Conservation (phyloP, 2,329 filamentous ascomycete species). For the Periconia macrospinosa region DNA sequence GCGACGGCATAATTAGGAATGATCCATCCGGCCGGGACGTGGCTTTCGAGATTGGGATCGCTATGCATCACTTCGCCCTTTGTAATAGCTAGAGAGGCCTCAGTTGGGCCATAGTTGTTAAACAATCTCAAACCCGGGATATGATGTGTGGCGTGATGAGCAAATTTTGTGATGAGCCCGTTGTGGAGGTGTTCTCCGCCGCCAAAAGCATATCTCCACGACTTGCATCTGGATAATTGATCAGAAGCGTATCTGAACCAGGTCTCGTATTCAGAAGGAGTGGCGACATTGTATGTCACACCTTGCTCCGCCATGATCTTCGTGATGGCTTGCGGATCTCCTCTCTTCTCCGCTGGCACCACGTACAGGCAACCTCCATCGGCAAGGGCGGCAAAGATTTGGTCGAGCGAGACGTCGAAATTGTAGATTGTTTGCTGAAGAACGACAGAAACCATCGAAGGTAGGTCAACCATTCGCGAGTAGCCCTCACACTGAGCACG, state of each 20-base stretch:
- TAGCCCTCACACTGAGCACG: no score
- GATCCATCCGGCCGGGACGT: slow-evolving; percentile 6
- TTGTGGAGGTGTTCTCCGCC: no score
- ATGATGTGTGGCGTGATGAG: neutral
- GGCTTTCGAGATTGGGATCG: slow-evolving; percentile 13
- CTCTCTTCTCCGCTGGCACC: slow-evolving; percentile 29
- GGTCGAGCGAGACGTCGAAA: slow-evolving; percentile 47
- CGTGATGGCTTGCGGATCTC: slow-evolving; percentile 40
- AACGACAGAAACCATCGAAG: slow-evolving; percentile 18
- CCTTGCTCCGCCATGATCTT: slow-evolving; percentile 38
- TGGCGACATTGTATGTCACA: slow-evolving; percentile 44
- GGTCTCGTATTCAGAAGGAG: slow-evolving; percentile 47
- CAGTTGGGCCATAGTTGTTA: slow-evolving; percentile 23
- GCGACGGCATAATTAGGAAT: slow-evolving; percentile 23
- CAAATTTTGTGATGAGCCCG: no score
- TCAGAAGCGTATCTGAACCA: slow-evolving; percentile 21
- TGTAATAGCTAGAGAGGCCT: slow-evolving; percentile 8
- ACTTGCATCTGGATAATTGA: slow-evolving; percentile 13
- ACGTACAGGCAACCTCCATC: slow-evolving; percentile 45
- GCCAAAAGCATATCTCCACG: slow-evolving; percentile 33
- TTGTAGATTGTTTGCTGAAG: slow-evolving; percentile 48
- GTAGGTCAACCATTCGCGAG: slow-evolving; percentile 16
- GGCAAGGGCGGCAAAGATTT: slow-evolving; percentile 47
- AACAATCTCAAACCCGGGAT: neutral
- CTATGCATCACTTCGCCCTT: neutral